Base-by-base conservation (phyloP, 345 rosid species). In the Rhodamnia rubescens region DNA sequence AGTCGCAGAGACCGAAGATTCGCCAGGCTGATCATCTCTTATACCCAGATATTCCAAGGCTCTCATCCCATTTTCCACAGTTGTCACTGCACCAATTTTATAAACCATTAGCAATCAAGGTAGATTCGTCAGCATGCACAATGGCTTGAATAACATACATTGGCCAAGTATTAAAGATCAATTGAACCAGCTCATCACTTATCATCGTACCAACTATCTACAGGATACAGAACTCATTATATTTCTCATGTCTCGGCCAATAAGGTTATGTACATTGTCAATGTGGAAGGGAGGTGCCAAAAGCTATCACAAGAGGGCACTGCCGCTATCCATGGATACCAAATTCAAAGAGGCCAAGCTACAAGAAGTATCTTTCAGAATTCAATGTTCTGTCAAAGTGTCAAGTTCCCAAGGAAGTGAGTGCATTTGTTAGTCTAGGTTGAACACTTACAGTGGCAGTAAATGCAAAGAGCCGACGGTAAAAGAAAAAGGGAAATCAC, bases 11-110 rank as follows among this genome's bases (percentile, higher is more conserved):
- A 20, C 80, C 18, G 80, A 69, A 9, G 80, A 69, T 69, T 69
- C 80, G 26, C 80, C 80, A 5, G 86, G 86, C 49, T 88, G 88
- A 78, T 92, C 86, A 89, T 92, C 93, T 59, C 88, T 91, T 85
- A 94, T 83, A 0, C 97, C 97, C 87, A 96, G 84, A 87, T 86
- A 91, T 90, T 96, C 97, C 89, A 96, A 84, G 49, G 98, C 98
- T 83, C 94, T 91, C 85, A 90, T 47, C 55, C 92, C 98, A 88
- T 92, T 95, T 84, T 96, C 98, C 42, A 91, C 98, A 4, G 97
- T 95, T 6, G 99, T 96, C 54, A 96, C 98, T 96, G 90, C 87
- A 91, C 9, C 55, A 88, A 54, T 20, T n/a, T 57, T 59, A 86
- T 14, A 88, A 50, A 11, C 26, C 47, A 84, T 53, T 40, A 75